Evolutionary conservation across 1,139 yeast species (phyloP).

Genomic region (Debaryomyces coudertii): DNA sequence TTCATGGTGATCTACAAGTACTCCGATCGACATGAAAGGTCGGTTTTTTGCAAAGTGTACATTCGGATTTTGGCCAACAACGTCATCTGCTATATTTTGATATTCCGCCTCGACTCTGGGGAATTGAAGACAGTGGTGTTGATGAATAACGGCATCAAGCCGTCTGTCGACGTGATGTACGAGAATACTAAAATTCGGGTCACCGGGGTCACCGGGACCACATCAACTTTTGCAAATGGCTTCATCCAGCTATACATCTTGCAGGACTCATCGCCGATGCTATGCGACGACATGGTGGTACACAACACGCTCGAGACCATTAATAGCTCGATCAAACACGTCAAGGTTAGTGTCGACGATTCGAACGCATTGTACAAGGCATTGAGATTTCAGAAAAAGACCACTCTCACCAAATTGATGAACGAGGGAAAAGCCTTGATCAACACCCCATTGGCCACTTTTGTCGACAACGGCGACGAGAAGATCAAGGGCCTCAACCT

Average conservation of each 20-base stretch:
- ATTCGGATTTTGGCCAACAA: slow-evolving; percentile 36
- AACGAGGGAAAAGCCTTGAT: slow-evolving; percentile 20
- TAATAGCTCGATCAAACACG: slow-evolving; percentile 15
- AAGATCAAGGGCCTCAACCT: slow-evolving; percentile 27
- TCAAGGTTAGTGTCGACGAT: slow-evolving; percentile 17
- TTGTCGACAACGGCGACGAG: slow-evolving; percentile 31
- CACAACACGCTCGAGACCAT: slow-evolving; percentile 12
- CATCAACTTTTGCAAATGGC: slow-evolving; percentile 45
- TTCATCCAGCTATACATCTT: slow-evolving; percentile 32
- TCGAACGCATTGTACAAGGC: slow-evolving; percentile 20
- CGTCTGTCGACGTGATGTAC: slow-evolving; percentile 38
- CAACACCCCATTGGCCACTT: slow-evolving; percentile 37
- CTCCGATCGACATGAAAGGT: slow-evolving; percentile 16
- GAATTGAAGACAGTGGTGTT: slow-evolving; percentile 23
- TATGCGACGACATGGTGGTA: slow-evolving; percentile 27
- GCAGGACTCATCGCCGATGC: slow-evolving; percentile 23
- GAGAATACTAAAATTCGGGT: slow-evolving; percentile 35
- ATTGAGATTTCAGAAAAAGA: slow-evolving; percentile 19
- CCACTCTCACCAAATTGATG: slow-evolving; percentile 16
- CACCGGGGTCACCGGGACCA: slow-evolving; percentile 40
- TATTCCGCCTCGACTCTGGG: slow-evolving; percentile 23
- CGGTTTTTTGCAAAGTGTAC: slow-evolving; percentile 35
- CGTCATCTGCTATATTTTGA: slow-evolving; percentile 38
- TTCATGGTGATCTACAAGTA: slow-evolving; percentile 31
- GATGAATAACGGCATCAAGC: slow-evolving; percentile 38